Base-by-base conservation (phyloP, 2,329 filamentous ascomycete species). In the Hypoxylon sp. region DNA sequence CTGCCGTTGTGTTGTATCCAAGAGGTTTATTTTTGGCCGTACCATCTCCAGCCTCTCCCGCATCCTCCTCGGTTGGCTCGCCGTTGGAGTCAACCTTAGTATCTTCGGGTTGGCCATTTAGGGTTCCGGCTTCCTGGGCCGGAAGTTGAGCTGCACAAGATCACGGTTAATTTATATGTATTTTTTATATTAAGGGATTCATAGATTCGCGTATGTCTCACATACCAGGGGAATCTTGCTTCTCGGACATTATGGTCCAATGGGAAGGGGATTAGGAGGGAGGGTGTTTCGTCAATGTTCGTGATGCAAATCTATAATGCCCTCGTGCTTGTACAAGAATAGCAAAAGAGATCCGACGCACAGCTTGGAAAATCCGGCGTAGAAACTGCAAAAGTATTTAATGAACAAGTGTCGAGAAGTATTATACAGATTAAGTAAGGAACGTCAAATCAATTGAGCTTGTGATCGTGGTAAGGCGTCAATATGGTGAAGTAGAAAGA, bases 391-490 rank as follows among this genome's bases (percentile, higher is more conserved):
- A 72, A 75, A 64, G 65, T 65, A 67, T 56, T 72, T 72, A 71
- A 70, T 68, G 74, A 66, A 73, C 58, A 69, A 70, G 57, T 59
- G 50, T 42, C 54, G 69, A 72, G 68, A 70, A 73, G 66, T 77
- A 77, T 75, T 72, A 67, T 79, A 79, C 77, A 79, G 71, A 54
- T 53, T 61, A 69, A 63, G 55, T 70, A 76, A 74, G 58, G 71
- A 76, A 72, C 57, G 72, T 63, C 68, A 73, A 71, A 66, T 67
- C 74, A 72, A 75, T 74, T 69, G 65, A 59, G 55, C 37, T 66
- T 62, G 40, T 63, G 64, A 64, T 37, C 6, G 53, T 64, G 31
- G 50, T 65, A 20, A 54, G 22, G 31, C 20, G 50, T 49, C 13
- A 57, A 59, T 62, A 66, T 64, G 58, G 66, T 61, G 64, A 62